Conservation (phyloP, 306 rosid species). For the Lupinus albus region DNA sequence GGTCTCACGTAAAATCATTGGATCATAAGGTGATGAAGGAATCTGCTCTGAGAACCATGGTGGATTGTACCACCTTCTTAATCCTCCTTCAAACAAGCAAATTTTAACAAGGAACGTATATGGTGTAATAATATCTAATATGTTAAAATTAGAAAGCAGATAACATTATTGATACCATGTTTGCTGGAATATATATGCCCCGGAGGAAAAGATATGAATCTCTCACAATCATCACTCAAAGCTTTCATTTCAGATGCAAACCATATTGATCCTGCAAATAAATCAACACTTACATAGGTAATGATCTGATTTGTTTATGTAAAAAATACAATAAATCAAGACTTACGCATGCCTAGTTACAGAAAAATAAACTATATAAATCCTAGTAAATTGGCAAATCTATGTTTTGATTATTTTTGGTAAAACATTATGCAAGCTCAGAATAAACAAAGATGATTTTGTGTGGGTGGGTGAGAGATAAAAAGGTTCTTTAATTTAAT, state of each 20-base stretch:
- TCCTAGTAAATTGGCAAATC: neutral
- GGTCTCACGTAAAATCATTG: slow-evolving; percentile 62
- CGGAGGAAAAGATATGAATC: slow-evolving; percentile 84
- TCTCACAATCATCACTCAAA: slow-evolving; percentile 92
- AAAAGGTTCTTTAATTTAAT: slow-evolving; percentile 10
- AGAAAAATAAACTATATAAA: neutral
- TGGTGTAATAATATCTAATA: neutral
- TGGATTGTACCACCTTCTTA: slow-evolving; percentile 96
- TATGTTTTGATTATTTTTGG: neutral
- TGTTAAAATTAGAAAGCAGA: slow-evolving; percentile 27
- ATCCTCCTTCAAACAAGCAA: slow-evolving; percentile 62
- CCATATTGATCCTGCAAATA: slow-evolving; percentile 84
- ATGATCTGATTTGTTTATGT: slow-evolving; percentile 13
- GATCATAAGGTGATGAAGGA: slow-evolving; percentile 80
- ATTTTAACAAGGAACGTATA: slow-evolving; percentile 25
- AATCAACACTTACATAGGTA: slow-evolving; percentile 31
- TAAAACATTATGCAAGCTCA: neutral
- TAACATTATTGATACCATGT: slow-evolving; percentile 57
- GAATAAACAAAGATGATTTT: neutral
- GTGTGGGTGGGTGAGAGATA: neutral
- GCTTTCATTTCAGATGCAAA: slow-evolving; percentile 99
- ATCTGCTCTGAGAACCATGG: slow-evolving; percentile 72
- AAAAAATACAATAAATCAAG: slow-evolving; percentile 19
- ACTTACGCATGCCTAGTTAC: slow-evolving; percentile 6
- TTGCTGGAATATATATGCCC: slow-evolving; percentile 97